Base-by-base conservation (phyloP, 75 land plant genomes). In the Picea sitchensis region DNA sequence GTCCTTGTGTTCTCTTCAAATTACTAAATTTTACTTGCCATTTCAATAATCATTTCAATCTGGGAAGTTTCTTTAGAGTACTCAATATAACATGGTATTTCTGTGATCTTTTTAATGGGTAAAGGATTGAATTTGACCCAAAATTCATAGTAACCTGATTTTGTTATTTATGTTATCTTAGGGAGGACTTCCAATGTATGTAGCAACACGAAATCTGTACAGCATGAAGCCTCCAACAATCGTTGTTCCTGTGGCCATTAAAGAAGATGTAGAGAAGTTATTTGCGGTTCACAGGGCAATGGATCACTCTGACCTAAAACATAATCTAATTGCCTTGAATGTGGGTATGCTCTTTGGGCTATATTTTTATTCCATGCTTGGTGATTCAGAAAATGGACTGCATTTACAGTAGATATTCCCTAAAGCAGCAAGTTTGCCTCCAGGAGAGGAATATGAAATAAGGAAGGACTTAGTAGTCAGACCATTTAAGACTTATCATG, bases 131-230 rank as follows among this genome's bases (percentile, higher is more conserved):
- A 11, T 51, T 51, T 51, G 54, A 8, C 54, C 54, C 12, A 51
- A 9, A 51, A 12, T 51, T 51, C 56, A 51, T 9, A 8, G 11
- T 51, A 51, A 51, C 56, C 11, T 8, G 11, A 9, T 20, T 36
- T 26, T 32, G 31, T 73, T 18, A 31, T 44, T 62, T 74, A 44
- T 76, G 3, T 65, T 83, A 17, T 79, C 12, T 69, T 65, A 96
- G 98, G 99, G 99, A 69, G 99, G 99, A 47, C 80, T 96, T 32
- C 93, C 98, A 7, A 92, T 96, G 95, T 94, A 96, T 86, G 98
- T 94, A 77, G 99, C 99, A 15, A 94, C 99, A 21, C 87, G 98
- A 51, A 98, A 98, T n/a, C 85, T 96, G 36, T 96, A 92, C 71
- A 85, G 85, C 15, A 92, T 96, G 98, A 91, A 83, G 76, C 95